Base-by-base conservation (phyloP, 352 stramenopile genomes). In the Pythium insidiosum region DNA sequence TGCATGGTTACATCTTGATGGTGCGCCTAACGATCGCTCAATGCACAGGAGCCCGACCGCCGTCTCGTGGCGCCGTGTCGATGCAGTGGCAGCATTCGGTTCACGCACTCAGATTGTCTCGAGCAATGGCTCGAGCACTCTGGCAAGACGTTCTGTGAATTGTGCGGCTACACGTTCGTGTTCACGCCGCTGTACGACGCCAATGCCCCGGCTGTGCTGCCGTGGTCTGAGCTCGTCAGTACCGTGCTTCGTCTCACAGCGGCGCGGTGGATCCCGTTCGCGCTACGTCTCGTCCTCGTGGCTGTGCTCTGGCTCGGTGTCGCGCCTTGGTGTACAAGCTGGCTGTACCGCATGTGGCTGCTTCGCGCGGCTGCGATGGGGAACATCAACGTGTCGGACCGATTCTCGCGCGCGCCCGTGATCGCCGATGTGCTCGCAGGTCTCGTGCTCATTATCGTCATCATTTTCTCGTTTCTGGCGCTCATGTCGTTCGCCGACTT, bases 401-500 rank as follows among this genome's bases (percentile, higher is more conserved):
- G 82, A 20, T 74, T 96, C 19, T 68, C 88, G 38, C 31, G 43
- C 19, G n/a, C 63, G 36, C 73, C 94, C 29, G 58, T 94, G 5
- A 47, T 92, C 9, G 62, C 58, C 2, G 92, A 98, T 61, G 84
- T 89, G 28, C 94, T 95, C 40, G 83, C 83, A 5, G 92, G 92
- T 23, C 76, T 90, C 3, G 73, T 97, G 18, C 66, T 98, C 43
- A 84, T 92, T 31, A 69, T 95, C 19, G 83, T 84, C 40, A 92
- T 98, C 51, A 82, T 97, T 7, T 92, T 97, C 48, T 96, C 81
- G 38, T 97, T 98, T 63, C 64, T 98, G 23, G 85, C 81, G 52
- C 61, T 98, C 19, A 98, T 98, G 90, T 97, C 87, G 30, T 95
- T 96, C 56, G 79, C 84, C 5, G 88, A 96, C 49, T 97, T 97